Evolutionary conservation across 1,284 basidiomycete genomes (phyloP), one percentile per base, ranked within the genome.

Genomic region (Fistulina hepatica): DNA sequence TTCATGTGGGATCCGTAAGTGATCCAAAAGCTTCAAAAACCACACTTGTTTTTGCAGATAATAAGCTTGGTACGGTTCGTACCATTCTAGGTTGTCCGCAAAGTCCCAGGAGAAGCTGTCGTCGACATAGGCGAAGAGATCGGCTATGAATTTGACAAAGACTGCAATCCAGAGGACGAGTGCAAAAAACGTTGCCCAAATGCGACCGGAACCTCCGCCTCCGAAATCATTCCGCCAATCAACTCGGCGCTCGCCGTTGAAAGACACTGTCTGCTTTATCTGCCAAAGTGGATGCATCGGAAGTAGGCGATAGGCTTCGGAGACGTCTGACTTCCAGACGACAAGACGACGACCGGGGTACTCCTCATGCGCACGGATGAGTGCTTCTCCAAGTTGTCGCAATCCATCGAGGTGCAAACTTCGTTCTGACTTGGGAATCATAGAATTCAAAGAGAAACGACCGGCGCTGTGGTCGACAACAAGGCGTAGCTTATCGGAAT

Each of bases 201-300:
- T 47, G 0, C 41, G 33, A 0, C 49, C 51, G 0, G 58, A 53
- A 0, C 41, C 54, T 0, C 47, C 41, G 2, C 47, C 50, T 0
- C 64, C 62, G 43, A 66, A 66, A 0, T 48, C 47, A 17, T 53
- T 54, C 5, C 51, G 46, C 0, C 58, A 36, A 33, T 68, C 60
- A 3, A 68, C 43, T 21, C 52, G 44, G 0, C 34, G 41, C 0
- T 37, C 0, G 0, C 49, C 52, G 0, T 55, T 44, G 6, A 67
- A 43, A 0, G 48, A 55, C 1, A 59, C 50, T 0, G 64, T 42
- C 25, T 70, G 66, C 25, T 61, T 59, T 3, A 69, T 38, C 35
- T 71, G 67, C 66, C 64, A 71, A 0, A 54, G 33, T 0, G 55
- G 57, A 26, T 64, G 58, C 44, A 65, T 52, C 0, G 64, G 66